Percentiles rank a stretch among this genome's conserved stretches.
Evolutionary conservation across 2,329 filamentous ascomycete species (phyloP).

Genomic region (Exophiala xenobiotica): DNA sequence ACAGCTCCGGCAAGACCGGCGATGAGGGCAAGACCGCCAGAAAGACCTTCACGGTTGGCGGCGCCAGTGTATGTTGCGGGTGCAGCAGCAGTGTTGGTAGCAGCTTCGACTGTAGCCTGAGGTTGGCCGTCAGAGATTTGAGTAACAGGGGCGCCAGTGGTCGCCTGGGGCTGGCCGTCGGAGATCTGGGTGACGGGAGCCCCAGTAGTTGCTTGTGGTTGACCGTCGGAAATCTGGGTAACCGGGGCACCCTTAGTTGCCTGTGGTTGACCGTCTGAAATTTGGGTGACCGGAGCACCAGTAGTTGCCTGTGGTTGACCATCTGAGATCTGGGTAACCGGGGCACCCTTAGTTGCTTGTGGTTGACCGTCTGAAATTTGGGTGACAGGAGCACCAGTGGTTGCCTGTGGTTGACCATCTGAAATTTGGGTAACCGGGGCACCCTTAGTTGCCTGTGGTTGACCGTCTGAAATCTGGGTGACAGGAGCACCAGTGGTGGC

Average conservation of each 20-base stretch:
- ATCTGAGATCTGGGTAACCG: constrained; percentile 10
- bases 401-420: constrained; percentile 19
- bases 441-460: constrained; percentile 22
- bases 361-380: constrained; percentile 36
- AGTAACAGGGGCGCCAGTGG: constrained; percentile 12
- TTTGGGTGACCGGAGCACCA: constrained; percentile 30
- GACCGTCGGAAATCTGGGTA: constrained; percentile 22
- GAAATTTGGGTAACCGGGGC: constrained; percentile 4
- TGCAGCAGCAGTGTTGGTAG: constrained; percentile 28
- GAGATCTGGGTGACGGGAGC: constrained; percentile 32
- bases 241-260: constrained; percentile 21
- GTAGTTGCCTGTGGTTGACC: constrained; percentile 21
- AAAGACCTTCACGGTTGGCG: constrained; percentile 19
- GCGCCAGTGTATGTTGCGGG: constrained; percentile 25
- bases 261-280: constrained; percentile 49
- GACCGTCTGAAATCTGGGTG: constrained; percentile 36
- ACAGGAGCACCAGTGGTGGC: constrained; percentile 25
- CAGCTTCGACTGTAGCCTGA: constrained; percentile 10
- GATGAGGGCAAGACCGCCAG: constrained; percentile 22
- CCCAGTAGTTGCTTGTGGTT: constrained; percentile 33
- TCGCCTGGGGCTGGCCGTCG: constrained; percentile 49
- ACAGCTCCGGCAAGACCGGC: constrained; percentile 26
- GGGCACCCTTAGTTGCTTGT: constrained; percentile 12
- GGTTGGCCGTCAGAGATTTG: constrained; percentile 24
- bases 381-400: constrained; percentile 26